Evolutionary conservation across 306 rosid species (phyloP).

Genomic region (Prinsepia uniflora): DNA sequence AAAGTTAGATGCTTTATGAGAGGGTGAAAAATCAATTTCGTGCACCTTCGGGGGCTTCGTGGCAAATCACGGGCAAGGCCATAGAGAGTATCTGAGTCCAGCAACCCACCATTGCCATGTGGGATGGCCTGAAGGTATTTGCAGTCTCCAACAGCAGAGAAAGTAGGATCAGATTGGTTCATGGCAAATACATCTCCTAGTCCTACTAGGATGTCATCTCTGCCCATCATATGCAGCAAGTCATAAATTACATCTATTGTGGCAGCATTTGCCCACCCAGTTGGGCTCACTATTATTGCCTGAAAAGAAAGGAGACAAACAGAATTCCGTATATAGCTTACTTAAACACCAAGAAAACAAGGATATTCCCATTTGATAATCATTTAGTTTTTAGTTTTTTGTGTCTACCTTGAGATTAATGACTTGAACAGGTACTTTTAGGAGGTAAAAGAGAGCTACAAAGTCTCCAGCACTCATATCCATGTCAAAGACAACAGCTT

Average conservation of each 20-base stretch:
- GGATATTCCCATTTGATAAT: too few species aligned
- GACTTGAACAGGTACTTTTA: conserved; percentile 73
- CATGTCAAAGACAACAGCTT: conserved; percentile 84
- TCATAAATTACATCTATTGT: conserved; percentile 79
- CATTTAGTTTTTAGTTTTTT: too few species aligned
- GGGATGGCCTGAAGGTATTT: conserved; percentile 67
- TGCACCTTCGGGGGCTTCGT: conserved; percentile 81
- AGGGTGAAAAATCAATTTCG: not conserved
- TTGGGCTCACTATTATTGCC: conserved; percentile 89
- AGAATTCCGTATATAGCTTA: not conserved
- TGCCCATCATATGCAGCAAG: conserved; percentile 93
- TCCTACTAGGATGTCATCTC: conserved; percentile 85
- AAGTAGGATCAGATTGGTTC: conserved; percentile 56
- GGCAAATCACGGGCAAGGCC: conserved; percentile 81
- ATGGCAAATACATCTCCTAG: conserved; percentile 62
- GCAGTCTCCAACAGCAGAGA: conserved; percentile 59
- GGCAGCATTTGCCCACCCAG: conserved; percentile 93
- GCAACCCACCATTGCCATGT: conserved; percentile 73
- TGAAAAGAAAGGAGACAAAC: conserved; percentile 12
- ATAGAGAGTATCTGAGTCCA: conserved; percentile 88
- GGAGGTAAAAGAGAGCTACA: conserved; percentile 69
- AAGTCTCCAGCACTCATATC: conserved; percentile 99
- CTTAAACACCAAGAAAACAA: not conserved
- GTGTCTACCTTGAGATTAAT: conserved; percentile 67
- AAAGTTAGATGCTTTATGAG: not conserved